A percentile compares a stretch with the other conserved stretches of the same genome.
Evolutionary conservation across 148 eudicot genomes (phyloP).

Genomic region (Camellia japonica): DNA sequence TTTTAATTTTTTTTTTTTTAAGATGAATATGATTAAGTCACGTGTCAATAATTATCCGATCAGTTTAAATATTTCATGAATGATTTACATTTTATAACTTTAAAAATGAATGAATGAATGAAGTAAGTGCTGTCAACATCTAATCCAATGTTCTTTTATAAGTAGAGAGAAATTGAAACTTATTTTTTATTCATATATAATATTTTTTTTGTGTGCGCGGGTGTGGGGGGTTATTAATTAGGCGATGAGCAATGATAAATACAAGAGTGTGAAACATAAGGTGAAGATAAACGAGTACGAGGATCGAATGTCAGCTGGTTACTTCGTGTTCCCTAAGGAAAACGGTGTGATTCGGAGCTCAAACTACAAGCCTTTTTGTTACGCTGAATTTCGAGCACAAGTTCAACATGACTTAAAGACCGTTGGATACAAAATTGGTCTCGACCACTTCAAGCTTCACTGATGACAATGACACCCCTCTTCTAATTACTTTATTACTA

Average conservation of each 20-base stretch:
- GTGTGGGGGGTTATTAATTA: conserved; percentile 3
- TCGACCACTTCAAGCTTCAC: conserved; percentile 30
- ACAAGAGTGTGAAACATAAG: conserved; percentile 69
- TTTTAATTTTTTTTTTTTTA: no score
- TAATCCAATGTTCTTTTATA: no score
- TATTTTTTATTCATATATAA: no score
- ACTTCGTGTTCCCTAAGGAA: conserved; percentile 66
- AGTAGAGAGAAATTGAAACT: no score
- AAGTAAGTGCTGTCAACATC: no score
- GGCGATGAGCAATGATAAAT: conserved; percentile 70
- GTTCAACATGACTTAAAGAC: conserved; percentile 52
- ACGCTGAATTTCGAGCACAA: conserved; percentile 56
- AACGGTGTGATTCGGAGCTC: conserved; percentile 42
- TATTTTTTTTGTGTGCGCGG: no score
- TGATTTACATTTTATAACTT: no score
- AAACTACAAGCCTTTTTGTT: conserved; percentile 64
- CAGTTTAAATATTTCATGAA: no score
- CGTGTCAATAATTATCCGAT: no score
- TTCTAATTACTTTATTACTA: no score
- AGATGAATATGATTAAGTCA: no score
- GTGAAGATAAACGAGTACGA: conserved; percentile 49
- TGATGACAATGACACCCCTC: neutral
- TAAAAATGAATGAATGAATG: no score
- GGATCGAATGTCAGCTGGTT: conserved; percentile 65
- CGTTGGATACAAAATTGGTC: conserved; percentile 58